Conservation (phyloP, 768 basidiomycete genomes). For the Phylloporus sp. region DNA sequence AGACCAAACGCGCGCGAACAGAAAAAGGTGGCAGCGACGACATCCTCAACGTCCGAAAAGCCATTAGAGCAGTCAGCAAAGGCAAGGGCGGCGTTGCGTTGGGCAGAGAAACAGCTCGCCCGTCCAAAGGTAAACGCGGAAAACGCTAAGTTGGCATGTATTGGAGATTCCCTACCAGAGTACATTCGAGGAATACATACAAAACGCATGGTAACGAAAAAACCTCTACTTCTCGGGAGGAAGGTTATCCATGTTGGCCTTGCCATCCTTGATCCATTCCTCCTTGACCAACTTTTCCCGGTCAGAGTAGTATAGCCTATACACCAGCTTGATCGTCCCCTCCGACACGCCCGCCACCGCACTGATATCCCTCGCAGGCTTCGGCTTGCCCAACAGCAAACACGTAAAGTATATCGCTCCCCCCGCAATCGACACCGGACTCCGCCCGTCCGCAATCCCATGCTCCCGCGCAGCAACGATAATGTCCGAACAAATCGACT, state of each 20-base stretch:
- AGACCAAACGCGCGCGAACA: slow-evolving; percentile 48
- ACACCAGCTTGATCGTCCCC: slow-evolving; percentile 89
- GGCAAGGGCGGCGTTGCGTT: slow-evolving; percentile 61
- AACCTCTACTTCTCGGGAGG: slow-evolving; percentile 20
- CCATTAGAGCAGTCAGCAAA: slow-evolving; percentile 70
- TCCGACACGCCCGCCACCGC: slow-evolving; percentile 92
- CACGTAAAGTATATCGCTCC: slow-evolving; percentile 94
- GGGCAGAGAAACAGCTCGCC: slow-evolving; percentile 37
- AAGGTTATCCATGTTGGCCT: slow-evolving; percentile 42
- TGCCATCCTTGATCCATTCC: slow-evolving; percentile 80
- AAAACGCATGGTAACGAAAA: slow-evolving; percentile 15
- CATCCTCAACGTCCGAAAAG: slow-evolving; percentile 84
- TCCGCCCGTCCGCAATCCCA: slow-evolving; percentile 89
- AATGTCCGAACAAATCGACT: slow-evolving; percentile 79
- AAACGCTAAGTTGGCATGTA: slow-evolving; percentile 16
- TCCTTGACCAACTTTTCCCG: slow-evolving; percentile 77
- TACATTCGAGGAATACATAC: slow-evolving; percentile 19
- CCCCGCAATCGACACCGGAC: slow-evolving; percentile 97
- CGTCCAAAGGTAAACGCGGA: slow-evolving; percentile 25
- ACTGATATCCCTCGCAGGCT: slow-evolving; percentile 81
- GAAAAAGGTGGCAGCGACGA: slow-evolving; percentile 40
- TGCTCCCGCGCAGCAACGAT: slow-evolving; percentile 74
- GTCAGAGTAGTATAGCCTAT: slow-evolving; percentile 68
- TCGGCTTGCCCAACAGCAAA: slow-evolving; percentile 67
- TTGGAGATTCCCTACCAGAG: slow-evolving; percentile 10